A percentile compares a stretch with the other conserved stretches of the same genome.
These are phyloP conservation scores for Limtongia smithiae DNA, from an alignment of 805 yeast genomes.

Conservation along the genomic window DNA sequence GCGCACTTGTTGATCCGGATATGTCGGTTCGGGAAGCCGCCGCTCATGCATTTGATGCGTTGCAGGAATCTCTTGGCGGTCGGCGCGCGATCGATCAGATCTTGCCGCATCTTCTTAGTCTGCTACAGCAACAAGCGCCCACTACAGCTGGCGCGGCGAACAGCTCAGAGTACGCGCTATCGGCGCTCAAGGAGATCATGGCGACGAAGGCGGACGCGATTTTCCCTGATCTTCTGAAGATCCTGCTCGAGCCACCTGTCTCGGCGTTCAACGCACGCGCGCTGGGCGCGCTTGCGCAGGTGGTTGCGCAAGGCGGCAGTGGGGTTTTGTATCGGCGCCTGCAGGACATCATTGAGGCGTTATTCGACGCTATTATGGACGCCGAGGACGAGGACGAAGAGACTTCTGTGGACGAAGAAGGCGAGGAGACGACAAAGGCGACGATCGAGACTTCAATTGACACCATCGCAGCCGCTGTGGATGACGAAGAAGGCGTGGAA, in stretches of 20 bases:
- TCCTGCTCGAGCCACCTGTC: constrained; percentile 76
- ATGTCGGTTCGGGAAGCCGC: constrained; percentile 83
- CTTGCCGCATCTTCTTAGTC: constrained; percentile 72
- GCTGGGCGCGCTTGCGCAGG: constrained; percentile 79
- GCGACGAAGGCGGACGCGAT: constrained; percentile 82
- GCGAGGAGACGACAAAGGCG: constrained; percentile 10
- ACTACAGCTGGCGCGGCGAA: too few species aligned
- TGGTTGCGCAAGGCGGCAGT: too few species aligned
- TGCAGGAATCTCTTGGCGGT: constrained; percentile 78
- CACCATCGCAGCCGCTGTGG: constrained; percentile 66
- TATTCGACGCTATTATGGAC: constrained; percentile 52
- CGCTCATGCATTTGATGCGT: constrained; percentile 82
- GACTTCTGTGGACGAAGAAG: constrained; percentile 42
- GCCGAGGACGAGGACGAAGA: constrained; percentile 39
- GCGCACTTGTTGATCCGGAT: constrained; percentile 71
- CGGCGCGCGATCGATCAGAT: constrained; percentile 84
- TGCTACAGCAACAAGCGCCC: too few species aligned
- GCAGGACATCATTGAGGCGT: constrained; percentile 65
- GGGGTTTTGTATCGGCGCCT: constrained; percentile 70
- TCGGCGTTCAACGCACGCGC: constrained; percentile 84
- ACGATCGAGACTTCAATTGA: constrained; percentile 52
- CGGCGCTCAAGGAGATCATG: constrained; percentile 90
- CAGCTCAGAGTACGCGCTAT: constrained; percentile 68
- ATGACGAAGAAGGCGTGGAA: constrained; percentile 74
- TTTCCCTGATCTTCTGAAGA: constrained; percentile 89